These are phyloP conservation scores for Liriodendron chinense DNA, from an alignment of 164 flowering plant species.

Conservation along the genomic window DNA sequence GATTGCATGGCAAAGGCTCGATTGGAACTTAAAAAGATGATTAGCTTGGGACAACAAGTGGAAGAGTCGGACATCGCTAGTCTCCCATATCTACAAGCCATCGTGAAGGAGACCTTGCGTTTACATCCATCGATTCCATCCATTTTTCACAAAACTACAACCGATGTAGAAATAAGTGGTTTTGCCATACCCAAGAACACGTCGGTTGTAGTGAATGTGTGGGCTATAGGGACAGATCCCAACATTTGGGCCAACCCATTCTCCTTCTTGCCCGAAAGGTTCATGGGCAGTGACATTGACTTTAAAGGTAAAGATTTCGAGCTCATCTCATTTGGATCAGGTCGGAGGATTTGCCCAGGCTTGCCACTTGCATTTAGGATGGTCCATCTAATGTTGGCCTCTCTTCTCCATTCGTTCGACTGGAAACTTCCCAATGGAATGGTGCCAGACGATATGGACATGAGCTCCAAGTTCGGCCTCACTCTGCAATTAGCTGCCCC, in stretches of 20 bases:
- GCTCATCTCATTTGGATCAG: too few relatives aligned
- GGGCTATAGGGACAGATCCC: slow-evolving; percentile 7
- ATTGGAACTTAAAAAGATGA: neutral
- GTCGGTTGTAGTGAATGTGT: neutral
- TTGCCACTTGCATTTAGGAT: too few relatives aligned
- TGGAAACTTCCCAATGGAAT: slow-evolving; percentile 5
- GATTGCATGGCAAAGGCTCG: neutral
- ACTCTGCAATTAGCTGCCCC: slow-evolving; percentile 11
- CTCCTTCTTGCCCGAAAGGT: slow-evolving; percentile 1
- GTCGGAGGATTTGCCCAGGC: too few relatives aligned
- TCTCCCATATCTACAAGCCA: slow-evolving; percentile 16
- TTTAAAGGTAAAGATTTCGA: too few relatives aligned
- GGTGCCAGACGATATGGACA: slow-evolving; percentile 1
- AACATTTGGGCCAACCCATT: slow-evolving; percentile 9
- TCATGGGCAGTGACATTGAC: too few relatives aligned
- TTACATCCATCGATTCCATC: slow-evolving; percentile 8
- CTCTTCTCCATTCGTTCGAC: too few relatives aligned
- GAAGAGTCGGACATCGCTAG: slow-evolving; percentile 1
- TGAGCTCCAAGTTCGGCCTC: slow-evolving; percentile 9
- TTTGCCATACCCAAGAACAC: neutral
- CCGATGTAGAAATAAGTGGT: neutral
- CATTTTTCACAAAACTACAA: neutral
- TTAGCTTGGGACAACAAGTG: neutral
- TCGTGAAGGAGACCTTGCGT: too few relatives aligned
- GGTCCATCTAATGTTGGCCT: too few relatives aligned